Evolutionary conservation across 768 basidiomycete species (phyloP), one percentile per base, ranked within the genome.

Genomic region (Dendrothele bispora): DNA sequence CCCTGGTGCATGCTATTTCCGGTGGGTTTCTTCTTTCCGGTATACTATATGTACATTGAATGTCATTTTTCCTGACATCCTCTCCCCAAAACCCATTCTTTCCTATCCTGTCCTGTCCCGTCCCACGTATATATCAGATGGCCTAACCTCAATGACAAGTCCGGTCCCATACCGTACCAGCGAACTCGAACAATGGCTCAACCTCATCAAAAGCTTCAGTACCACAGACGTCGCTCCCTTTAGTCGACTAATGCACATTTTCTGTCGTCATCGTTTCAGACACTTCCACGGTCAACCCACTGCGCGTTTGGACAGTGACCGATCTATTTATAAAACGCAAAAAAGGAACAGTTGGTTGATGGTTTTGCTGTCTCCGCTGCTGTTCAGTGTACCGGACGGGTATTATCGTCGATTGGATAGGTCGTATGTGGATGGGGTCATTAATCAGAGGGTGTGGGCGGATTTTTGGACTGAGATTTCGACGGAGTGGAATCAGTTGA

Each of bases 401-500:
- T 77, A 80, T 49, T 58, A 79, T 11, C 63, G 61, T 12, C 54
- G 64, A 29, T 50, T 84, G 34, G 71, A 80, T 43, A 70, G 61
- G 15, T 72, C 79, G 35, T 83, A 69, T 62, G 69, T 79, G 1
- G 82, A 84, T 53, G 55, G 61, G 0, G 63, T 75, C 15, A 67
- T 73, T 41, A 68, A 69, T 46, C 58, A 61, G 22, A 57, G 61
- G 11, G 61, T 62, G 7, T 84, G 81, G 80, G 60, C 64, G 4
- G 60, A 62, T 15, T 75, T 78, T 30, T 65, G 80, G 38, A 45
- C 44, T 11, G 72, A 72, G 26, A 55, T 82, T 22, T 72, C 66
- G 22, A 65, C 66, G 5, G 75, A 84, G 50, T 77, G 80, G 69
- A 65, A 75, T 50, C 75, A 77, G 47, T 73, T 78, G 36, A 77